Conservation (phyloP, 306 rosid genomes). For the Medicago lupulina region DNA sequence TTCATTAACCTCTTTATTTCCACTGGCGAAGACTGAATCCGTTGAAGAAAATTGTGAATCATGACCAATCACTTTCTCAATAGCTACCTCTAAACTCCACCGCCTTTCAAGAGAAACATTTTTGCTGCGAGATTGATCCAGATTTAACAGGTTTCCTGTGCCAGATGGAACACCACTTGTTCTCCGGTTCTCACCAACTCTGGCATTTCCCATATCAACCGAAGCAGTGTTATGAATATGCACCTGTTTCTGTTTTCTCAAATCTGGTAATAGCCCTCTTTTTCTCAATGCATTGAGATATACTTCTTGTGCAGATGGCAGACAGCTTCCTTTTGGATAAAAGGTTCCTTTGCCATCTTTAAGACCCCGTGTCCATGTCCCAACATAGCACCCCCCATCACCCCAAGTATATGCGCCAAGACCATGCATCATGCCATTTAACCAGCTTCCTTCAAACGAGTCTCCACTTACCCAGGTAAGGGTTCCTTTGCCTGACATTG, state of each 20-base stretch:
- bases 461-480: slow-evolving; percentile 91
- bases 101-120: slow-evolving; percentile 94
- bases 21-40: slow-evolving; percentile 53
- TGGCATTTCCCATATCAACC: slow-evolving; percentile 67
- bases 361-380: slow-evolving; percentile 93
- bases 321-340: slow-evolving; percentile 84
- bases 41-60: slow-evolving; percentile 59
- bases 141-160: slow-evolving; percentile 72
- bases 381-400: slow-evolving; percentile 96
- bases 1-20: slow-evolving; percentile 55
- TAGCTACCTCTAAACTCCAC: slow-evolving; percentile 98
- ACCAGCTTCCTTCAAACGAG: slow-evolving; percentile 95
- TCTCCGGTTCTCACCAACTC: slow-evolving; percentile 68
- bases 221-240: slow-evolving; percentile 85
- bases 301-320: slow-evolving; percentile 88
- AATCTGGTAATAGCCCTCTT: slow-evolving; percentile 91
- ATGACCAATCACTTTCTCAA: slow-evolving; percentile 82
- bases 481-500: slow-evolving; percentile 97
- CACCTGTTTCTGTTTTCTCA: slow-evolving; percentile 76
- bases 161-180: slow-evolving; percentile 59
- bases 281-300: slow-evolving; percentile 91
- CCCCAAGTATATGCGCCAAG: slow-evolving; percentile 92
- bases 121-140: slow-evolving; percentile 75
- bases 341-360: slow-evolving; percentile 98
- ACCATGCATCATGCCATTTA: slow-evolving; percentile 95